phyloP scores from a whole-genome alignment of 78 protist species.

The Thecamonas trahens region DNA sequence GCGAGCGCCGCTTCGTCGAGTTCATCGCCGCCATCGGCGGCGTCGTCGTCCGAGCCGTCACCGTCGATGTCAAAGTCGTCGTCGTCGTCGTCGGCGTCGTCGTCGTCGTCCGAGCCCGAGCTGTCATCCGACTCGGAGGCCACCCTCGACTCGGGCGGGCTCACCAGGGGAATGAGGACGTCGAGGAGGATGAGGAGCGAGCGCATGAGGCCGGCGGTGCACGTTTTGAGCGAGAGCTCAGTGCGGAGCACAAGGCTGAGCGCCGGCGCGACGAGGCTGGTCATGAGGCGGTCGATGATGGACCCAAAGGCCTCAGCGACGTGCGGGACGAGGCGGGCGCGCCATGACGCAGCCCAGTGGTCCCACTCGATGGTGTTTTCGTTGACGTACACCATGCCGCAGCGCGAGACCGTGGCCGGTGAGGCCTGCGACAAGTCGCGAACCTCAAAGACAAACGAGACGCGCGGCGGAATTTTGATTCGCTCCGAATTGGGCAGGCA shows the following conservation, averaged over 20 bases:
- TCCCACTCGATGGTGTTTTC: constrained; percentile 49
- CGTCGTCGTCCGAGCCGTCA: background rate
- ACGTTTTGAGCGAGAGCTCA: constrained; percentile 1
- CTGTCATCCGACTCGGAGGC: background rate
- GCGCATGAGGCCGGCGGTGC: constrained; percentile 23
- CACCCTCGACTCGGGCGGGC: background rate
- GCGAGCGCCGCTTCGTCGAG: background rate
- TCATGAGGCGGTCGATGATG: background rate
- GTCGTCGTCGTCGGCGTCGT: background rate
- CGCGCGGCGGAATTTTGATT: constrained; percentile 47
- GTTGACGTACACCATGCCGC: constrained; percentile 78
- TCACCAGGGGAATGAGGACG: constrained; percentile 3
- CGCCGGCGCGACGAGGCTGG: constrained; percentile 7
- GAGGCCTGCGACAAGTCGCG: constrained; percentile 74
- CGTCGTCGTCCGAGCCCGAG: too few species aligned
- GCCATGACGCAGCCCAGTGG: constrained; percentile 36
- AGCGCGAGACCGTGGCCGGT: constrained; percentile 81
- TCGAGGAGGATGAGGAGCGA: constrained; percentile 20
- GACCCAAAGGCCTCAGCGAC: background rate
- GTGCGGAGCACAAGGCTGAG: background rate
- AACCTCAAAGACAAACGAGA: constrained; percentile 72
- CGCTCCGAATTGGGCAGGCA: constrained; percentile 72
- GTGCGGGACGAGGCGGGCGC: constrained; percentile 1
- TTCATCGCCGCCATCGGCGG: background rate
- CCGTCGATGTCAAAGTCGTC: background rate